These are phyloP conservation scores for Syzygium grande DNA, from an alignment of 345 rosid species.

Conservation along the genomic window DNA sequence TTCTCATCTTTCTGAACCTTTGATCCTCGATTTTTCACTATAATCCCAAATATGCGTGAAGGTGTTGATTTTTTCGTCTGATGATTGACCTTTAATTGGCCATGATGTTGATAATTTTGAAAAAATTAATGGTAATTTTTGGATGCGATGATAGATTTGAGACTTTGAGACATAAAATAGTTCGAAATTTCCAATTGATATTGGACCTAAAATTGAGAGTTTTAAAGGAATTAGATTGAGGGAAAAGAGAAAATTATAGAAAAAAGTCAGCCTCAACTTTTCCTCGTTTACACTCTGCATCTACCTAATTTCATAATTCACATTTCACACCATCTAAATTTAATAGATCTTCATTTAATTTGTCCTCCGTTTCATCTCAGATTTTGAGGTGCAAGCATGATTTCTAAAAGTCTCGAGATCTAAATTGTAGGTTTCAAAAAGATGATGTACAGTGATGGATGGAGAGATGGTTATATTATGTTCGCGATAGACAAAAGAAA, in stretches of 20 bases:
- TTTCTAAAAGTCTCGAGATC: neutral
- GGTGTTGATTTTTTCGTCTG: neutral
- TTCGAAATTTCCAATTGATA: too few relatives aligned
- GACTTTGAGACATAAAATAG: neutral
- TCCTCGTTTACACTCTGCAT: accelerated
- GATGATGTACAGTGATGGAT: neutral
- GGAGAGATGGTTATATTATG: too few relatives aligned
- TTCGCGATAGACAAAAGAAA: neutral
- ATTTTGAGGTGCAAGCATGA: neutral
- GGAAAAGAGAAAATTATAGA: neutral
- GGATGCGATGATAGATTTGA: neutral
- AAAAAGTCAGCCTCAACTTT: neutral
- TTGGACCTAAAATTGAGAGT: neutral
- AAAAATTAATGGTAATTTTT: neutral
- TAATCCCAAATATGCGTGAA: neutral
- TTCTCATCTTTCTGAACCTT: neutral
- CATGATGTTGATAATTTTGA: neutral
- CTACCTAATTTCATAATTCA: too few relatives aligned
- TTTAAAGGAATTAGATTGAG: neutral
- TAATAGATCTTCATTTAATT: neutral
- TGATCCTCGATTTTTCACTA: too few relatives aligned
- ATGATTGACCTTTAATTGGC: neutral
- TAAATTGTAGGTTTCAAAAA: neutral
- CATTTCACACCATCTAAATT: too few relatives aligned
- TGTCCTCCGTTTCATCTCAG: neutral